Conservation (phyloP, 2,329 filamentous ascomycete genomes). For the Dryadomyces quercivorus region DNA sequence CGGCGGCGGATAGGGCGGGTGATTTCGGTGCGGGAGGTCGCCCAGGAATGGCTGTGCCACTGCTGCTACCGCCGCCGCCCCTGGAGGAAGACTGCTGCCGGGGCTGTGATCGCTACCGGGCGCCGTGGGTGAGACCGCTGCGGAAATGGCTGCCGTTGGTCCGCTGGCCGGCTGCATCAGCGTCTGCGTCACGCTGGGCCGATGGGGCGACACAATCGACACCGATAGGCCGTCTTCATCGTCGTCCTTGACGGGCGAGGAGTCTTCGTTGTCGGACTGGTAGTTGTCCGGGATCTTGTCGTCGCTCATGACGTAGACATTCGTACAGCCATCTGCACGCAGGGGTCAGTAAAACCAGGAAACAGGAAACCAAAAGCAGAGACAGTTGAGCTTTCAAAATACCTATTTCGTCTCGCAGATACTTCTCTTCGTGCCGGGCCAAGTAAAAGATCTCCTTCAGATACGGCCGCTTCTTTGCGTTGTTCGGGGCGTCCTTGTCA, state of each 20-base stretch:
- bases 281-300: conserved; percentile 37
- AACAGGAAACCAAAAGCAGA: background rate
- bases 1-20: conserved; percentile 23
- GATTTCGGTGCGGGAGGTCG: conserved; percentile 30
- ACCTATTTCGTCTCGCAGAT: conserved; percentile 45
- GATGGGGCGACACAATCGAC: conserved; percentile 21
- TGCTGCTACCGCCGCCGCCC: background rate
- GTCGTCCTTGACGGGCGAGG: conserved; percentile 26
- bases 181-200: conserved; percentile 13
- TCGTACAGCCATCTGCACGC: conserved; percentile 31
- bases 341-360: background rate
- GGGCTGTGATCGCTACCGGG: conserved; percentile 25
- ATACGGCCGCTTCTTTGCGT: conserved; percentile 40
- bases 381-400: background rate
- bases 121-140: conserved; percentile 7
- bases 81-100: background rate
- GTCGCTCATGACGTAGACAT: conserved; percentile 38
- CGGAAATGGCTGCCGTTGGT: background rate
- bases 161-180: conserved; percentile 19
- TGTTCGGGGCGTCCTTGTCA: conserved; percentile 40
- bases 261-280: conserved; percentile 33
- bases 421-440: conserved; percentile 43
- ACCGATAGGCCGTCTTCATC: conserved; percentile 25
- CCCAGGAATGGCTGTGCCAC: conserved; percentile 22
- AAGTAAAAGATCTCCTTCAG: conserved; percentile 51